Evolutionary conservation across 2,329 filamentous ascomycete species (phyloP).

Genomic region (Aspergillus aculeatinus): DNA sequence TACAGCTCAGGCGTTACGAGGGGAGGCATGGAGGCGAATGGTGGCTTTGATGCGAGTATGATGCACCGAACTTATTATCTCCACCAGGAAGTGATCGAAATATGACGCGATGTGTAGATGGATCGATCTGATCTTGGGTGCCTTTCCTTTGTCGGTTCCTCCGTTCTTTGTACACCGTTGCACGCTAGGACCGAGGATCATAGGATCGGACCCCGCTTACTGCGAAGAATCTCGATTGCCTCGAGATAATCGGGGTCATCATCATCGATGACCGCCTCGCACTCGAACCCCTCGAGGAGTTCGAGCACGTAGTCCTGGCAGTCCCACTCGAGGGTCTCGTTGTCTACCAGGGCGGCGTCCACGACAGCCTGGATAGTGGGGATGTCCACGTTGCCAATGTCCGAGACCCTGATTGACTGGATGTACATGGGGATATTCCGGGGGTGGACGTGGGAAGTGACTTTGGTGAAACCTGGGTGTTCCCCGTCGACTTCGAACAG

Average conservation of each 20-base stretch:
- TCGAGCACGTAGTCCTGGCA: slow-evolving; percentile 27
- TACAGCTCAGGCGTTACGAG: slow-evolving; percentile 62
- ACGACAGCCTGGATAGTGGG: slow-evolving; percentile 13
- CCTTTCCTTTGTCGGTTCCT: not conserved
- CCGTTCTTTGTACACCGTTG: not conserved
- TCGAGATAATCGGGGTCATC: slow-evolving; percentile 20
- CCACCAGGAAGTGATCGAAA: not conserved
- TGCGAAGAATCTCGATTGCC: slow-evolving; percentile 15
- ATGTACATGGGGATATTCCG: slow-evolving; percentile 10
- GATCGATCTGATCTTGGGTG: not conserved
- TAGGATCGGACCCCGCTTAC: slow-evolving; percentile 13
- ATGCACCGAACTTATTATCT: too few relatives aligned
- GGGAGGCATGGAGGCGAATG: slow-evolving; percentile 52
- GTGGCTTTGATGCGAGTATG: not conserved
- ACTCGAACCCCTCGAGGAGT: slow-evolving; percentile 18
- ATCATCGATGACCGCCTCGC: slow-evolving; percentile 18
- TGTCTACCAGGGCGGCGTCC: slow-evolving; percentile 17
- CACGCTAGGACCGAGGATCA: not conserved
- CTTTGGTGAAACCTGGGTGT: slow-evolving; percentile 18
- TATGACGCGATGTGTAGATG: not conserved
- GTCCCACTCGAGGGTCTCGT: slow-evolving; percentile 25
- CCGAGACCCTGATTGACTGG: slow-evolving; percentile 13
- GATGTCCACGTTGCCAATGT: slow-evolving; percentile 14
- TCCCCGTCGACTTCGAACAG: slow-evolving; percentile 25
- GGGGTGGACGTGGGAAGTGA: slow-evolving; percentile 12